Evolutionary conservation across 352 stramenopile species (phyloP).

Genomic region (Globisporangium yorkense): DNA sequence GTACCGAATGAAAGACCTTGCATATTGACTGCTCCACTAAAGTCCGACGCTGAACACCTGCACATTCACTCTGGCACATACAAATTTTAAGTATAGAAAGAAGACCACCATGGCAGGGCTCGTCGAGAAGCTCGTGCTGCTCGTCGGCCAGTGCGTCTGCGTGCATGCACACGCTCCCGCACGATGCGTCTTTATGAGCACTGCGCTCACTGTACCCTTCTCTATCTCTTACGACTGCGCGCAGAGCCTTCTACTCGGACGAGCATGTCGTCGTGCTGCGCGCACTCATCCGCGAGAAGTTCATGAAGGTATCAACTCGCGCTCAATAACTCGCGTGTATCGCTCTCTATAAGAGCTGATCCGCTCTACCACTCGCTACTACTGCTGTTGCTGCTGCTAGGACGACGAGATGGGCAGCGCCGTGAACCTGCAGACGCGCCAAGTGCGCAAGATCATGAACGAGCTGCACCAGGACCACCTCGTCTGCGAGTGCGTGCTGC

Average conservation of each 20-base stretch:
- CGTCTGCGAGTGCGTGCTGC: slow-evolving; percentile 64
- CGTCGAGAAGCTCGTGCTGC: slow-evolving; percentile 83
- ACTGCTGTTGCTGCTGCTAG: slow-evolving; percentile 16
- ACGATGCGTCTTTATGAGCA: neutral
- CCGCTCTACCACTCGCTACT: neutral
- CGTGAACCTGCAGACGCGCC: slow-evolving; percentile 83
- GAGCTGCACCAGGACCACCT: slow-evolving; percentile 83
- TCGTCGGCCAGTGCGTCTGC: slow-evolving; percentile 72
- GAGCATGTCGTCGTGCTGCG: slow-evolving; percentile 85
- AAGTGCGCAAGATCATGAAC: slow-evolving; percentile 88
- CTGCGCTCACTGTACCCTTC: neutral
- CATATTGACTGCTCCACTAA: neutral
- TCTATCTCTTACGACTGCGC: neutral
- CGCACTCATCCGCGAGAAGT: slow-evolving; percentile 82
- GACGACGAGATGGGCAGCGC: slow-evolving; percentile 86
- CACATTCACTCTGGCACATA: neutral
- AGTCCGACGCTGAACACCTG: neutral
- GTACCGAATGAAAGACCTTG: no score
- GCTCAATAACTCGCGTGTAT: neutral
- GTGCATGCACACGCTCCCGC: neutral
- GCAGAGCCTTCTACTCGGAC: slow-evolving; percentile 85
- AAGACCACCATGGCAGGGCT: slow-evolving; percentile 53
- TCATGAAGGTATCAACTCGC: slow-evolving; percentile 58
- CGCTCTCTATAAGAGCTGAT: neutral
- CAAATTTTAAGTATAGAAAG: neutral